Conservation (phyloP, 371 early-diverging fungal genomes). For the Parasitella parasitica region DNA sequence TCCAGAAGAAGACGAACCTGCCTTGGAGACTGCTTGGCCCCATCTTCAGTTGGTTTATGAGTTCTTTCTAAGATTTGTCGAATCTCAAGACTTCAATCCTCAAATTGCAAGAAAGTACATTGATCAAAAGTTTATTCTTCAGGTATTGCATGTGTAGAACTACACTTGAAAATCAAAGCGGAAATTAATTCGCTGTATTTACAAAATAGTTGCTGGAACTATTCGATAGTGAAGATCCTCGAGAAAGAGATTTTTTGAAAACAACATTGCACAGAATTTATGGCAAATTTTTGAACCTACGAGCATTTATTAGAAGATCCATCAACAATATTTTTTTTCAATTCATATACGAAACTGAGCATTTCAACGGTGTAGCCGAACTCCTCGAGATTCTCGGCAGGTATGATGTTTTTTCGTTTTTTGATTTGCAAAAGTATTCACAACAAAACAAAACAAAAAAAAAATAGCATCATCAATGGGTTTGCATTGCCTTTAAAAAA, state of each 20-base stretch:
- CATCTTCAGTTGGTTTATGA: conserved; percentile 97
- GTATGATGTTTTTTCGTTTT: too few relatives aligned
- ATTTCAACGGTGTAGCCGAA: conserved; percentile 97
- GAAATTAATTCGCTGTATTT: too few relatives aligned
- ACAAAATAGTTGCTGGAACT: conserved; percentile 88
- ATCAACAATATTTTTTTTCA: conserved; percentile 97
- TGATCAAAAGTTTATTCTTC: conserved; percentile 26
- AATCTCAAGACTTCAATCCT: conserved; percentile 95
- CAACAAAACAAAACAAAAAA: not conserved
- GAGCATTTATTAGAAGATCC: conserved; percentile 92
- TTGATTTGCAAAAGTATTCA: too few relatives aligned
- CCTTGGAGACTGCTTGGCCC: conserved; percentile 95
- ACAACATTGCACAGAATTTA: conserved; percentile 96
- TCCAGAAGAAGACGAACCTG: conserved; percentile 98
- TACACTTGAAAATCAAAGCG: not conserved
- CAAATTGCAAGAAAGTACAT: conserved; percentile 69
- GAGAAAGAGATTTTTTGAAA: conserved; percentile 96
- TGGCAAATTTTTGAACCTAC: conserved; percentile 93
- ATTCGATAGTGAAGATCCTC: conserved; percentile 97
- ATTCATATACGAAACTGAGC: conserved; percentile 94
- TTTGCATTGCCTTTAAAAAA: conserved; percentile 97
- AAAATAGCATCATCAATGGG: conserved; percentile 91
- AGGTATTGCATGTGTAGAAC: conserved; percentile 6
- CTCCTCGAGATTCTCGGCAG: conserved; percentile 95
- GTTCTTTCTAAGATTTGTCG: conserved; percentile 95